These are phyloP conservation scores for Didymella exigua DNA, from an alignment of 2,329 filamentous ascomycete genomes.

Conservation along the genomic window DNA sequence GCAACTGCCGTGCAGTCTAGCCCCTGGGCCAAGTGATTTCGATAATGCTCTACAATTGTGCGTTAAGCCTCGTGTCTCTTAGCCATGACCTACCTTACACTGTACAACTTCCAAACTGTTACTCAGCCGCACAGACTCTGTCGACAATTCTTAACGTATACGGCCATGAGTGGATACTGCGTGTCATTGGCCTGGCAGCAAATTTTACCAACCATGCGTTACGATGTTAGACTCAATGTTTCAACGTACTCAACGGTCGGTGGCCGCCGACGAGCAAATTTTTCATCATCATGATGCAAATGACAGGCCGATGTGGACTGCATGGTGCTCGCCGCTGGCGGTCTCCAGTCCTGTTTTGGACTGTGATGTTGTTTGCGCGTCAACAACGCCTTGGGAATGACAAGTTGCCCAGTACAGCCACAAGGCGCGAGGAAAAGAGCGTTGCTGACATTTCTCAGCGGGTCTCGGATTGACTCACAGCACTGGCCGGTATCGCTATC, in stretches of 20 bases:
- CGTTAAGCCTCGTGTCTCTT: constrained; percentile 3
- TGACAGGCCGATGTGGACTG: not conserved
- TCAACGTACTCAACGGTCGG: constrained; percentile 20
- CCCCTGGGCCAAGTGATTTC: constrained; percentile 3
- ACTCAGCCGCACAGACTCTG: too few species aligned
- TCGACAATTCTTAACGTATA: too few species aligned
- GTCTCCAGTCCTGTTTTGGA: constrained; percentile 3
- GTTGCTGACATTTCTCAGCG: constrained; percentile 22
- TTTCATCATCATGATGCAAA: constrained; percentile 17
- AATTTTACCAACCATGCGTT: constrained; percentile 31
- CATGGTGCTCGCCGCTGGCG: constrained; percentile 4
- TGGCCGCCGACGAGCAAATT: constrained; percentile 20
- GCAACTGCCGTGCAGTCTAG: constrained; percentile 1
- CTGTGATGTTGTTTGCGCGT: constrained; percentile 7
- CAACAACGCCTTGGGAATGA: constrained; percentile 4
- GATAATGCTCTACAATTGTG: not conserved
- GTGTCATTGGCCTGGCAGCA: constrained; percentile 28
- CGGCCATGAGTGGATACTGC: constrained; percentile 30
- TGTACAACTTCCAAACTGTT: too few species aligned
- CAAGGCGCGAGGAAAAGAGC: constrained; percentile 32
- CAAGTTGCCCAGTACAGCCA: constrained; percentile 8
- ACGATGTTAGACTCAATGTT: constrained; percentile 29
- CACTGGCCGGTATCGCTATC: constrained; percentile 16
- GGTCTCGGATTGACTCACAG: constrained; percentile 15
- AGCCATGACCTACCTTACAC: constrained; percentile 10